Percentiles rank a stretch among this genome's conserved stretches.
Evolutionary conservation across 148 eudicot species (phyloP).

Genomic region (Vaccinium vitisidaea): DNA sequence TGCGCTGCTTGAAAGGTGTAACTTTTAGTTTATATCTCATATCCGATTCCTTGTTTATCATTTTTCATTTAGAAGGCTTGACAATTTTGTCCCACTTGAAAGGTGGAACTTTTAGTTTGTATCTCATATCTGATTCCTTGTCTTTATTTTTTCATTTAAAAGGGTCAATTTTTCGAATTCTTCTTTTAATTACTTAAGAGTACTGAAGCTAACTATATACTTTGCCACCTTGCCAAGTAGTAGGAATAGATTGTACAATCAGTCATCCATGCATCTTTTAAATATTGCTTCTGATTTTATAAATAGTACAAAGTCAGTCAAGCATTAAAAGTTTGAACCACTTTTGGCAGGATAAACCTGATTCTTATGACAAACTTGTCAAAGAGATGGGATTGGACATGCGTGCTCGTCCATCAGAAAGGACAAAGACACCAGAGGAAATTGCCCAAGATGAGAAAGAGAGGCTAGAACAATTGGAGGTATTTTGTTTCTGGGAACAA

Average conservation of each 20-base stretch:
- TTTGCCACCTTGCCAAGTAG: background rate
- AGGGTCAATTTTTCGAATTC: background rate
- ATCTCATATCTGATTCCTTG: background rate
- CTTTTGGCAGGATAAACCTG: slow-evolving; percentile 69
- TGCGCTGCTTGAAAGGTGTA: background rate
- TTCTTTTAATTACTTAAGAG: background rate
- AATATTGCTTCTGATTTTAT: background rate
- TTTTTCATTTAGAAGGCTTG: background rate
- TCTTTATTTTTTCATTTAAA: background rate
- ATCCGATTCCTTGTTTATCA: background rate
- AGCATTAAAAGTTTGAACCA: background rate
- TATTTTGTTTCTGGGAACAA: slow-evolving; percentile 19
- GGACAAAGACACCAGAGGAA: slow-evolving; percentile 95
- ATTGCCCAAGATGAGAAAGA: slow-evolving; percentile 92
- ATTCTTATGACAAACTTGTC: slow-evolving; percentile 74
- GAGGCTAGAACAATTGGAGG: slow-evolving; percentile 84
- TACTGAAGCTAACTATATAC: background rate
- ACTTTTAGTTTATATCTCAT: background rate
- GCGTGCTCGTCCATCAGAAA: slow-evolving; percentile 85
- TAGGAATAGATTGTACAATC: background rate
- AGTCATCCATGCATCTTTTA: background rate
- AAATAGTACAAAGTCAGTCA: background rate
- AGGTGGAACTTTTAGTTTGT: too few relatives aligned
- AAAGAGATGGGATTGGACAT: slow-evolving; percentile 68
- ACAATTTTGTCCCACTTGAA: background rate